Conservation (phyloP, 1,284 basidiomycete genomes). For the Mycena sp. region DNA sequence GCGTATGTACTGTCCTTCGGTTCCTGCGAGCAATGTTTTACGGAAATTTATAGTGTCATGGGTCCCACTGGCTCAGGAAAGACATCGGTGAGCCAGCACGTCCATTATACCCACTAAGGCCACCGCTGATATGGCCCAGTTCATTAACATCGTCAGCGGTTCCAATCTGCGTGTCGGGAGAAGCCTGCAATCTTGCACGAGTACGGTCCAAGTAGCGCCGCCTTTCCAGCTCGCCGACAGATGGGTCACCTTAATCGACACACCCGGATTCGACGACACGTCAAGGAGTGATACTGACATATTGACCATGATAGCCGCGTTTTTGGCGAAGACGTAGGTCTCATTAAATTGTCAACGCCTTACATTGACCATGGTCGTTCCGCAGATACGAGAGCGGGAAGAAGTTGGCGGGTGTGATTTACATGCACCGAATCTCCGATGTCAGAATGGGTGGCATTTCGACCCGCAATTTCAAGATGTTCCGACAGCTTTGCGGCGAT, state of each 20-base stretch:
- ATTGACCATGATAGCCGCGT: slow-evolving; percentile 14
- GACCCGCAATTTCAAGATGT: slow-evolving; percentile 23
- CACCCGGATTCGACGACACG: slow-evolving; percentile 21
- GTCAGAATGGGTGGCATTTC: slow-evolving; percentile 20
- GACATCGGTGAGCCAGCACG: neutral
- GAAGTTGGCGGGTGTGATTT: slow-evolving; percentile 22
- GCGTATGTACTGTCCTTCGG: neutral
- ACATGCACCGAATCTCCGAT: slow-evolving; percentile 24
- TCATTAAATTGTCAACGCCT: neutral
- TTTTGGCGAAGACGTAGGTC: slow-evolving; percentile 16
- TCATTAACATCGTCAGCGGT: neutral
- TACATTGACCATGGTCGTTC: neutral
- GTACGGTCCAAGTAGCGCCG: slow-evolving; percentile 7
- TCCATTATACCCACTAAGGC: neutral
- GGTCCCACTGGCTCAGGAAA: neutral
- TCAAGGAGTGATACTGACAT: slow-evolving; percentile 19
- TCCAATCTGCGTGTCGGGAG: slow-evolving; percentile 15
- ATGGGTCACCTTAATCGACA: slow-evolving; percentile 19
- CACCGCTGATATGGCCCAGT: neutral
- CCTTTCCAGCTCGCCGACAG: slow-evolving; percentile 10
- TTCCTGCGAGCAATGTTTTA: neutral
- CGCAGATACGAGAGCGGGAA: slow-evolving; percentile 8
- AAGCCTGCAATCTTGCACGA: slow-evolving; percentile 14
- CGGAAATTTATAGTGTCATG: neutral
- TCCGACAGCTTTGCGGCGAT: slow-evolving; percentile 25